Base-by-base conservation (phyloP, 345 rosid species). In the Populus tremula region DNA sequence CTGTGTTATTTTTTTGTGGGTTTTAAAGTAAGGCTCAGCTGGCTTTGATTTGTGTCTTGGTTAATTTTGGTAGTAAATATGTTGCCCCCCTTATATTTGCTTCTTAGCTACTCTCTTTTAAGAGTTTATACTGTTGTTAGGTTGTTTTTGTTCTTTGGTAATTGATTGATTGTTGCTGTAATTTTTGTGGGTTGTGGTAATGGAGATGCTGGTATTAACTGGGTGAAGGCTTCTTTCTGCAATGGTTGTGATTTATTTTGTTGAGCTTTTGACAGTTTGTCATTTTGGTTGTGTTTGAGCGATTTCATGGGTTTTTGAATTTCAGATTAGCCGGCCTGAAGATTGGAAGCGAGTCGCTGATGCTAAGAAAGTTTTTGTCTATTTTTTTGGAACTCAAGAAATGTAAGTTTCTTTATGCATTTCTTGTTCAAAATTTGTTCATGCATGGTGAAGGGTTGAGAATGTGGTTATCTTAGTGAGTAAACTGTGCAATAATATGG, bases 301-400 rank as follows among this genome's bases (percentile, higher is more conserved):
- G 23, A 72, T 49, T 65, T 85, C 69, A 17, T 76, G 86, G 78
- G 76, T 83, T 80, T 76, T 76, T 45, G 62, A 74, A 87, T 88
- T 86, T 29, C 96, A 95, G 99, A 86, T 95, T 49, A 75, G 96
- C 82, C 90, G 85, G 73, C 93, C 97, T 63, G 96, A 95, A 84
- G 97, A 95, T 70, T 93, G 93, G 94, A 78, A 90, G 47, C 86
- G 77, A 35, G 82, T 79, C 53, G 90, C 90, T 39, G 98, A 95
- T 79, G 93, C 94, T 47, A 93, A 87, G 86, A 95, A 92, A 81
- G 82, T 87, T 79, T 95, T 95, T 82, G 97, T 93, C 77, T 84
- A 86, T 41, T 95, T 93, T 80, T 95, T 90, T 39, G 98, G 99
- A 82, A 95, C 99, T 36, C 77, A 87, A 77, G 98, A 95, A 87